Conservation (phyloP, 2,329 filamentous ascomycete species). For the Fonsecaea monophora region DNA sequence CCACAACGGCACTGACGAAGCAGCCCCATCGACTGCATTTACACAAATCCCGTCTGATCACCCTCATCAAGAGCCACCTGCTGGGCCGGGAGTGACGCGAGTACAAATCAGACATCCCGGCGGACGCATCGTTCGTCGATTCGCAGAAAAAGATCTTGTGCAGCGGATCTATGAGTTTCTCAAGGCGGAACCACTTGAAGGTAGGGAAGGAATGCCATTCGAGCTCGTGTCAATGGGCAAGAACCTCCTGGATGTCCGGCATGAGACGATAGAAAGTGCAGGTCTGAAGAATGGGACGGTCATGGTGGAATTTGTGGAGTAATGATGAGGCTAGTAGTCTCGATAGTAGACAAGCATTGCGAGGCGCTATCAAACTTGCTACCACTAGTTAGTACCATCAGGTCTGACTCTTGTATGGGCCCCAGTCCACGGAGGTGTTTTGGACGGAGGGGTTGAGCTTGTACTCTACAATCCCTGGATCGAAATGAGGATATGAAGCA, state of each 20-base stretch:
- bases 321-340: slow-evolving; percentile 4
- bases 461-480: slow-evolving; percentile 1
- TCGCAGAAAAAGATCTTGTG: slow-evolving; percentile 76
- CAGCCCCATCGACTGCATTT: slow-evolving; percentile 59
- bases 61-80: slow-evolving; percentile 78
- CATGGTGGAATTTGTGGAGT: slow-evolving; percentile 86
- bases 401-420: slow-evolving; percentile 4
- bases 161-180: slow-evolving; percentile 93
- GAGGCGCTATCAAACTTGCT: slow-evolving; percentile 22
- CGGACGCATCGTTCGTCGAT: slow-evolving; percentile 86
- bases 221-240: slow-evolving; percentile 88
- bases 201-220: slow-evolving; percentile 78
- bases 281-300: slow-evolving; percentile 91
- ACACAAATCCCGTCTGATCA: slow-evolving; percentile 72
- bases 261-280: slow-evolving; percentile 76
- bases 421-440: slow-evolving; percentile 4
- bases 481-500: slow-evolving; percentile 9
- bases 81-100: slow-evolving; percentile 76
- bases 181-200: slow-evolving; percentile 83
- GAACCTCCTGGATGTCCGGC: slow-evolving; percentile 79
- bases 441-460: background rate
- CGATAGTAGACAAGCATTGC: slow-evolving; percentile 15
- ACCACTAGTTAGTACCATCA: slow-evolving; percentile 15
- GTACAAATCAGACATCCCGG: slow-evolving; percentile 91
- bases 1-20: slow-evolving; percentile 46